phyloP scores from a whole-genome alignment of 768 basidiomycete genomes.

The Rhizopogon salebrosus region DNA sequence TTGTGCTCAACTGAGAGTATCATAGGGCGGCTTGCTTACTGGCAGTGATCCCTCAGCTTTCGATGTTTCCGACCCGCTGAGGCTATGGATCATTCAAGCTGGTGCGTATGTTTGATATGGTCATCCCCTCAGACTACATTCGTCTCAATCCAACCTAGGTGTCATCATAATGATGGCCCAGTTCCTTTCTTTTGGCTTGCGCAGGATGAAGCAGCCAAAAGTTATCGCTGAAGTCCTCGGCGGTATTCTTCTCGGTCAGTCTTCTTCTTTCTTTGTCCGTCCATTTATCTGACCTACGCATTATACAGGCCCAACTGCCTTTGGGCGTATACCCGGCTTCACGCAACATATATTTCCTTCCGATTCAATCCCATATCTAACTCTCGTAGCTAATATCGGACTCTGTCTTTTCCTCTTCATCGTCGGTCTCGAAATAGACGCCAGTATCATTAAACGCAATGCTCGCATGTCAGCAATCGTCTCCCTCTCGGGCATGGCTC shows the following conservation, averaged over 20 bases:
- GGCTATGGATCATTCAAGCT: conserved; percentile 73
- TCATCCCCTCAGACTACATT: neutral
- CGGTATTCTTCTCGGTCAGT: conserved; percentile 72
- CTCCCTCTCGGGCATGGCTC: conserved; percentile 74
- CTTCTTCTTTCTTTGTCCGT: conserved; percentile 25
- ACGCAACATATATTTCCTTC: conserved; percentile 79
- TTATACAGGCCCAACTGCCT: conserved; percentile 40
- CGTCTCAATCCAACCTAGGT: conserved; percentile 28
- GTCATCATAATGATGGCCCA: conserved; percentile 84
- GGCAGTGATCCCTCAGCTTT: conserved; percentile 69
- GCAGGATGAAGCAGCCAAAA: conserved; percentile 77
- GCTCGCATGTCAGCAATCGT: conserved; percentile 62
- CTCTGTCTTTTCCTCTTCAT: conserved; percentile 87
- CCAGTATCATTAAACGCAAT: conserved; percentile 71
- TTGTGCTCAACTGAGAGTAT: neutral
- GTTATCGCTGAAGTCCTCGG: conserved; percentile 93
- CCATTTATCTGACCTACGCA: neutral
- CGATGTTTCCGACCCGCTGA: conserved; percentile 62
- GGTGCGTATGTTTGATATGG: conserved; percentile 34
- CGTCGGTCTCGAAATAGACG: conserved; percentile 90
- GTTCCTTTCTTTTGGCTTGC: conserved; percentile 57
- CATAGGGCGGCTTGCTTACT: conserved; percentile 69
- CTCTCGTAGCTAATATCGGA: conserved; percentile 85
- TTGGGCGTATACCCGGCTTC: conserved; percentile 86
- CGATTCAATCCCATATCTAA: conserved; percentile 68